phyloP scores from a whole-genome alignment of 2,329 filamentous ascomycete genomes.

The Colletotrichum acutatum region DNA sequence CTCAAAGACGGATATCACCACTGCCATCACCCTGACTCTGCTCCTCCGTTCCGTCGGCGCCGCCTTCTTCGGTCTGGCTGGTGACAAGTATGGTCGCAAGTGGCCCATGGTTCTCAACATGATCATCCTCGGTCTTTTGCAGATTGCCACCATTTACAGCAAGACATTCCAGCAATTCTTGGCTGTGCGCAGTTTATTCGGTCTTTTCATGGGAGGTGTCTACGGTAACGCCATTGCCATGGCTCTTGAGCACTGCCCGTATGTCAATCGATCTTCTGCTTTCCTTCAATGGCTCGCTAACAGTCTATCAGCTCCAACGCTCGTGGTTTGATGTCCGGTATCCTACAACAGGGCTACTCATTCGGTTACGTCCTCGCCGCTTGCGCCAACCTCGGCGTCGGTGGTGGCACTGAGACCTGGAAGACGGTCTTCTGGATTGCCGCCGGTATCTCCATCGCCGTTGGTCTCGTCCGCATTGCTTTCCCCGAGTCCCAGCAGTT shows the following conservation, averaged over 20 bases:
- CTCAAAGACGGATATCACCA: slow-evolving; percentile 74
- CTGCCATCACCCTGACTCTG: slow-evolving; percentile 80
- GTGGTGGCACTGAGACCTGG: slow-evolving; percentile 72
- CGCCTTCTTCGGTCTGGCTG: slow-evolving; percentile 78
- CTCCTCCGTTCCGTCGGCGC: slow-evolving; percentile 81
- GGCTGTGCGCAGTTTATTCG: slow-evolving; percentile 79
- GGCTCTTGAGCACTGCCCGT: slow-evolving; percentile 79
- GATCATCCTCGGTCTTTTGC: slow-evolving; percentile 73
- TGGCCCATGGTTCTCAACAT: slow-evolving; percentile 88
- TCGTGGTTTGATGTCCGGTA: slow-evolving; percentile 83
- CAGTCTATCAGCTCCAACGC: slow-evolving; percentile 63
- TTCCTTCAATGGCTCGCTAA: neutral
- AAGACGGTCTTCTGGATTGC: slow-evolving; percentile 80
- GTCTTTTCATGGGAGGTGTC: slow-evolving; percentile 84
- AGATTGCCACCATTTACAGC: slow-evolving; percentile 83
- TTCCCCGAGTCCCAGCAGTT: slow-evolving; percentile 84
- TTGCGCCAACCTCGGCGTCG: slow-evolving; percentile 79
- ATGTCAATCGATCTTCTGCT: slow-evolving; percentile 44
- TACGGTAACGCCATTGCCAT: slow-evolving; percentile 84
- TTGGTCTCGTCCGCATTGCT: slow-evolving; percentile 73
- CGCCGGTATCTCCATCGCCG: slow-evolving; percentile 73
- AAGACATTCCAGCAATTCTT: slow-evolving; percentile 78
- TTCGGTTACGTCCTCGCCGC: slow-evolving; percentile 84
- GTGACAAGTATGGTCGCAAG: slow-evolving; percentile 84
- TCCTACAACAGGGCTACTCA: slow-evolving; percentile 84